A percentile compares a stretch with the other conserved stretches of the same genome.
Conservation (phyloP, 1,139 yeast species). For the Geotrichum histeridarum region DNA sequence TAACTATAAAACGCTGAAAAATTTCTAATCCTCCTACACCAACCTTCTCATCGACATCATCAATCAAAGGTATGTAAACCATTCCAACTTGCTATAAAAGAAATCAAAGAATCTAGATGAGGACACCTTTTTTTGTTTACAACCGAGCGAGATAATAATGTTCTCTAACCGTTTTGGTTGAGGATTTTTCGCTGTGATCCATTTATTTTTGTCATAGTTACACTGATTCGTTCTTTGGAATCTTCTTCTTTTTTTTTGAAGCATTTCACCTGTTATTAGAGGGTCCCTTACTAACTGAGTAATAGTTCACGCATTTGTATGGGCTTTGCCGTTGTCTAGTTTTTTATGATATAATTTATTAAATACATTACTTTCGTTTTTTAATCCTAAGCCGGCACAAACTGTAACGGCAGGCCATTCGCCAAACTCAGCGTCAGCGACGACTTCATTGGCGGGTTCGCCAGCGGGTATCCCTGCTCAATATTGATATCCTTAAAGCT, state of each 20-base stretch:
- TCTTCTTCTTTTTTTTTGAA: no score
- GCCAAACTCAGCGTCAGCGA: conserved; percentile 14
- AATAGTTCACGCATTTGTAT: neutral
- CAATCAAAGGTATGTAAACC: no score
- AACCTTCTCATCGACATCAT: no score
- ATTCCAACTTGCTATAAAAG: no score
- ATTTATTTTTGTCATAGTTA: conserved; percentile 51
- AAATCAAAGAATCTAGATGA: conserved; percentile 26
- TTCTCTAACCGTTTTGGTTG: conserved; percentile 34
- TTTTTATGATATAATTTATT: neutral
- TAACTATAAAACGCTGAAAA: no score
- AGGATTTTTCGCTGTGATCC: conserved; percentile 41
- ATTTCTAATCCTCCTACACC: no score
- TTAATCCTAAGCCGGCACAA: conserved; percentile 44
- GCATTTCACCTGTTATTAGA: no score
- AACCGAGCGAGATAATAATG: conserved; percentile 28
- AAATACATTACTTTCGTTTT: conserved; percentile 13
- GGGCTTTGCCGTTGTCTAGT: neutral
- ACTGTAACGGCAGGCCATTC: conserved; percentile 35
- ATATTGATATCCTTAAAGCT: conserved; percentile 28
- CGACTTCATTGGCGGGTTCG: neutral
- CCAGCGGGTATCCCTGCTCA: neutral
- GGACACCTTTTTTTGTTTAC: conserved; percentile 33
- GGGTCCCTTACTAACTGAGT: neutral
- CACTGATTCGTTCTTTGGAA: conserved; percentile 41